These are phyloP conservation scores for Syncephalastrum monosporum DNA, from an alignment of 371 early-diverging fungal species.

Conservation along the genomic window DNA sequence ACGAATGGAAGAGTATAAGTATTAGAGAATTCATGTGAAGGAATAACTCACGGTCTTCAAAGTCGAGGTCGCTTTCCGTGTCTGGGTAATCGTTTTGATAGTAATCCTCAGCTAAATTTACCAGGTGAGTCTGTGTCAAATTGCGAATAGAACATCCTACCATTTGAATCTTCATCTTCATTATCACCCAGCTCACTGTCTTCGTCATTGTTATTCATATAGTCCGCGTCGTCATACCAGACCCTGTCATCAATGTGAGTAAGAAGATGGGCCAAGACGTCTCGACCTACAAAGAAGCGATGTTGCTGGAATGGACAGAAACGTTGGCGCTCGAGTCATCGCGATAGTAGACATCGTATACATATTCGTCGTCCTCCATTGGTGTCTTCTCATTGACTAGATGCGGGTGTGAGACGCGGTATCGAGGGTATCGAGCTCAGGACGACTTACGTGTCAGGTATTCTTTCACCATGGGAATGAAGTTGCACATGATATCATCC, in stretches of 20 bases:
- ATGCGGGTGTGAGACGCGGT: neutral
- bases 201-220: slow-evolving; percentile 50
- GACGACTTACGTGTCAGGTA: slow-evolving; percentile 55
- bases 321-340: slow-evolving; percentile 37
- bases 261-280: neutral
- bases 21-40: neutral
- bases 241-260: slow-evolving; percentile 24
- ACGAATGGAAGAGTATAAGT: neutral
- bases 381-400: slow-evolving; percentile 34
- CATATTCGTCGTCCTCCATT: slow-evolving; percentile 49
- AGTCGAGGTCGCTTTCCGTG: slow-evolving; percentile 51
- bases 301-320: slow-evolving; percentile 22
- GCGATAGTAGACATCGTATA: slow-evolving; percentile 62
- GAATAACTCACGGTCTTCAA: slow-evolving; percentile 40
- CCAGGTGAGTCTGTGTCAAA: neutral
- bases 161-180: slow-evolving; percentile 64
- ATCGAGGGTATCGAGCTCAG: neutral
- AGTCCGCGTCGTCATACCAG: slow-evolving; percentile 55
- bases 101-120: slow-evolving; percentile 57
- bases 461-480: slow-evolving; percentile 75
- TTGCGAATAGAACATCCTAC: slow-evolving; percentile 21
- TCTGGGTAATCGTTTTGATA: slow-evolving; percentile 68
- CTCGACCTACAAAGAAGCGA: slow-evolving; percentile 52
- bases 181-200: slow-evolving; percentile 54
- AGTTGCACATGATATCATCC: slow-evolving; percentile 68